Evolutionary conservation across 805 yeast species (phyloP).

Genomic region (Yamadazyma laniorum): DNA sequence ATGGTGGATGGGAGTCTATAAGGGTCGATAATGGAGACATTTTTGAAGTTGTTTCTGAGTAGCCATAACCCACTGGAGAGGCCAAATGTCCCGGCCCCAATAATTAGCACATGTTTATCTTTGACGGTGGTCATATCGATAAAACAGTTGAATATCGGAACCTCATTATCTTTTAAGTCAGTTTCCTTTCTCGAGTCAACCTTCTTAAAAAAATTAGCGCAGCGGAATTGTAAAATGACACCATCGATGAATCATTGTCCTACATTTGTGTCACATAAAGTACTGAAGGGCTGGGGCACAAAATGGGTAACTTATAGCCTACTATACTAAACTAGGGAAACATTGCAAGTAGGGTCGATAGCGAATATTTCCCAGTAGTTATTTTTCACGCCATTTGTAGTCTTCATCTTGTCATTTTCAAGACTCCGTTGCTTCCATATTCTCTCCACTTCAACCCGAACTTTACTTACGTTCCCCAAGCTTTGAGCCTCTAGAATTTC

Average conservation of each 20-base stretch:
- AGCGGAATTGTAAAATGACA: not conserved
- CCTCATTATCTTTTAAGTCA: not conserved
- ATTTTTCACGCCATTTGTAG: too few relatives aligned
- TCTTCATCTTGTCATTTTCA: too few relatives aligned
- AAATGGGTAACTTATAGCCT: too few relatives aligned
- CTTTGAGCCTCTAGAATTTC: not conserved
- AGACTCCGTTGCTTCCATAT: not conserved
- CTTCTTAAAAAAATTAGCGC: not conserved
- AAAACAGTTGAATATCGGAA: not conserved
- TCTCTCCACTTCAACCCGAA: not conserved
- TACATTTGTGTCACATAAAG: too few relatives aligned
- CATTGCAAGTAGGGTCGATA: too few relatives aligned
- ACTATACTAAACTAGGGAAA: too few relatives aligned
- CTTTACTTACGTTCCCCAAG: not conserved
- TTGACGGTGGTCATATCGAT: not conserved
- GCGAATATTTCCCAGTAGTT: too few relatives aligned
- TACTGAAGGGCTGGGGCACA: too few relatives aligned
- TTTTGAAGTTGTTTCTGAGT: constrained; percentile 8
- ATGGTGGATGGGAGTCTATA: constrained; percentile 41
- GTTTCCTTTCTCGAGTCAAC: not conserved
- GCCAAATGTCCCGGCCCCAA: constrained; percentile 17
- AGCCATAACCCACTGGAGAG: constrained; percentile 15
- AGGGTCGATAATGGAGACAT: constrained; percentile 20
- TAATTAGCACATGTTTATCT: constrained; percentile 2
- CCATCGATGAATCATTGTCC: too few relatives aligned